These are phyloP conservation scores for Candida koratica DNA, from an alignment of 805 yeast genomes.

Conservation along the genomic window DNA sequence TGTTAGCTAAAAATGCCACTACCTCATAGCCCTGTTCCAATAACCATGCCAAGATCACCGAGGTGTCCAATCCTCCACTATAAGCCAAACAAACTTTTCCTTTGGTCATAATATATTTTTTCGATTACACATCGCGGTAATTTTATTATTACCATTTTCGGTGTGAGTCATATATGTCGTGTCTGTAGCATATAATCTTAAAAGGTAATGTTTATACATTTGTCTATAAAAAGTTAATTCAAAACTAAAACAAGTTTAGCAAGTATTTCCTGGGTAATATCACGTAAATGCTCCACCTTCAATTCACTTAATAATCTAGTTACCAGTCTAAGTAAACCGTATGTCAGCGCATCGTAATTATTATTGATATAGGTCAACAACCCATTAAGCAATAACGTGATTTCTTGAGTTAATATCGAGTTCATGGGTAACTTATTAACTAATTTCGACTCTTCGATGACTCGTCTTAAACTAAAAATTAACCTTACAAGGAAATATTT, in stretches of 20 bases:
- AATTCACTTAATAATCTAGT: slow-evolving; percentile 3
- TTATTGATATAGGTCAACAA: slow-evolving; percentile 2
- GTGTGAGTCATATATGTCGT: slow-evolving; percentile 11
- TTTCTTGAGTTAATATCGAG: slow-evolving; percentile 59
- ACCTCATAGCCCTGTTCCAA: slow-evolving; percentile 98
- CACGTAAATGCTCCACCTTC: not conserved
- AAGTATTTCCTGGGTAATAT: not conserved
- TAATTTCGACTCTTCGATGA: slow-evolving; percentile 58
- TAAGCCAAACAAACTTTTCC: slow-evolving; percentile 99
- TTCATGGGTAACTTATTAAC: slow-evolving; percentile 64
- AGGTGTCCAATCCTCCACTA: slow-evolving; percentile 98
- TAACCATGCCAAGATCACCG: slow-evolving; percentile 96
- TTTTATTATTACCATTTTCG: slow-evolving; percentile 12
- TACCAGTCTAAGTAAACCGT: not conserved
- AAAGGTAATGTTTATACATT: too few species aligned
- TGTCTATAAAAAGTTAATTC: not conserved
- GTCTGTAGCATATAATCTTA: too few species aligned
- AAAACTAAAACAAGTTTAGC: not conserved
- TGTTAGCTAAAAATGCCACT: slow-evolving; percentile 95
- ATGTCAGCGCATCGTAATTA: not conserved
- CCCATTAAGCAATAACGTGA: slow-evolving; percentile 37
- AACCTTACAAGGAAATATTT: slow-evolving; percentile 51
- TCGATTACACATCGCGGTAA: slow-evolving; percentile 30
- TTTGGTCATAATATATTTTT: slow-evolving; percentile 65
- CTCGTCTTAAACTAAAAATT: slow-evolving; percentile 59